Conservation (phyloP, 2,329 filamentous ascomycete species). For the Colletotrichum lini region DNA sequence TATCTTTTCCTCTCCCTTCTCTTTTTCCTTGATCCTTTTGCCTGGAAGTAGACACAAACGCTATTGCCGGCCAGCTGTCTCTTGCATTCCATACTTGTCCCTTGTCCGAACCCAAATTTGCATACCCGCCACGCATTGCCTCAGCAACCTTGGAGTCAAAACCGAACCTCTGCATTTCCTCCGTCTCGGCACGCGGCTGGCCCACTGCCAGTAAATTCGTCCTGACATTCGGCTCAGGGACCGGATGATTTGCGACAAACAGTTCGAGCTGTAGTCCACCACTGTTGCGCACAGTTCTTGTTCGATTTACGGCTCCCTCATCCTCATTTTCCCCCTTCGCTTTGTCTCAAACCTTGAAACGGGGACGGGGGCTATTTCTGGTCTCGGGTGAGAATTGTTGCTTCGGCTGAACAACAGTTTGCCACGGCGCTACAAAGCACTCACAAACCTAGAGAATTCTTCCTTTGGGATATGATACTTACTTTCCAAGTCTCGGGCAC, state of each 20-base stretch:
- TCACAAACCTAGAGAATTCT: background rate
- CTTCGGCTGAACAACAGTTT: constrained; percentile 9
- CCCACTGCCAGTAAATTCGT: constrained; percentile 38
- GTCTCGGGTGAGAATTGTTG: constrained; percentile 16
- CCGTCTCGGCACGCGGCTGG: constrained; percentile 34
- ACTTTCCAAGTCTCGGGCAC: background rate
- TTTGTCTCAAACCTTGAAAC: background rate
- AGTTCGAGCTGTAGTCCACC: constrained; percentile 22
- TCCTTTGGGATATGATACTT: too few relatives aligned
- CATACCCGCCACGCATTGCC: constrained; percentile 26
- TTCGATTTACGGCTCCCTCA: constrained; percentile 7
- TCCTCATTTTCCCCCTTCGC: too few relatives aligned
- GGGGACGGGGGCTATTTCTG: constrained; percentile 8
- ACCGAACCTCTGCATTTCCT: constrained; percentile 29
- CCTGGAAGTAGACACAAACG: constrained; percentile 11
- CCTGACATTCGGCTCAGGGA: constrained; percentile 36
- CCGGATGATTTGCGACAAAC: constrained; percentile 39
- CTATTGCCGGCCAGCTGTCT: constrained; percentile 1
- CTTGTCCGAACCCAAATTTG: constrained; percentile 25
- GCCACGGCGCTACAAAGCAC: constrained; percentile 4
- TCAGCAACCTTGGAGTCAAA: constrained; percentile 28
- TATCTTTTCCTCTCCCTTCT: too few relatives aligned
- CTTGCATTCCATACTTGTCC: background rate
- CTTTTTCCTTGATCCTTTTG: background rate
- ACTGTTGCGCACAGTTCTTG: background rate